phyloP scores from a whole-genome alignment of 495 filamentous ascomycete species.

The Apodospora peruviana region DNA sequence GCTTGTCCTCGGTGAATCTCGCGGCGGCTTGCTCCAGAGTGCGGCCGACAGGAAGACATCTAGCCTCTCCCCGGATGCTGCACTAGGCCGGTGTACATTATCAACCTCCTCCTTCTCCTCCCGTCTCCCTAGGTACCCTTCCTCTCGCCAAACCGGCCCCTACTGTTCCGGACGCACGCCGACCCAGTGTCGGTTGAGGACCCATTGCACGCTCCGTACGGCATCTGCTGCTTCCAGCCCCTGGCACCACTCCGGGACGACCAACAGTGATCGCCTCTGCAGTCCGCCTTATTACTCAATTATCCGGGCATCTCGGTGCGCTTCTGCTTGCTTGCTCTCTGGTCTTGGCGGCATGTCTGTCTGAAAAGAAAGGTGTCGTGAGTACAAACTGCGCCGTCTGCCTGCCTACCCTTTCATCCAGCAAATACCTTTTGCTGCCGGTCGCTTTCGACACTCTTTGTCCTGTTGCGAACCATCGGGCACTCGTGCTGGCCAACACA shows the following conservation, averaged over 20 bases:
- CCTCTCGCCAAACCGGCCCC: constrained; percentile 2
- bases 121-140: constrained; percentile 5
- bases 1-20: constrained; percentile 21
- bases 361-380: constrained; percentile 9
- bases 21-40: constrained; percentile 20
- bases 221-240: not conserved
- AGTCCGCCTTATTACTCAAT: constrained; percentile 19
- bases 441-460: constrained; percentile 15
- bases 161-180: constrained; percentile 1
- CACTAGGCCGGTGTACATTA: constrained; percentile 14
- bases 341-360: constrained; percentile 22
- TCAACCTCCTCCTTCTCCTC: constrained; percentile 16
- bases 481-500: constrained; percentile 3
- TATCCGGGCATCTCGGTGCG: constrained; percentile 31
- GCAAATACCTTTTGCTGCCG: constrained; percentile 28
- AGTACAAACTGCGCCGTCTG: constrained; percentile 28
- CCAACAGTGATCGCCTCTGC: constrained; percentile 7
- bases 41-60: constrained; percentile 24
- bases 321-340: constrained; percentile 17
- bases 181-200: constrained; percentile 4
- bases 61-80: constrained; percentile 13
- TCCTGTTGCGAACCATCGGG: constrained; percentile 10
- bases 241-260: constrained; percentile 6
- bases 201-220: constrained; percentile 1
- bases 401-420: constrained; percentile 30